Base-by-base conservation (phyloP, 768 basidiomycete genomes). In the Xerocomellus amylosporus region DNA sequence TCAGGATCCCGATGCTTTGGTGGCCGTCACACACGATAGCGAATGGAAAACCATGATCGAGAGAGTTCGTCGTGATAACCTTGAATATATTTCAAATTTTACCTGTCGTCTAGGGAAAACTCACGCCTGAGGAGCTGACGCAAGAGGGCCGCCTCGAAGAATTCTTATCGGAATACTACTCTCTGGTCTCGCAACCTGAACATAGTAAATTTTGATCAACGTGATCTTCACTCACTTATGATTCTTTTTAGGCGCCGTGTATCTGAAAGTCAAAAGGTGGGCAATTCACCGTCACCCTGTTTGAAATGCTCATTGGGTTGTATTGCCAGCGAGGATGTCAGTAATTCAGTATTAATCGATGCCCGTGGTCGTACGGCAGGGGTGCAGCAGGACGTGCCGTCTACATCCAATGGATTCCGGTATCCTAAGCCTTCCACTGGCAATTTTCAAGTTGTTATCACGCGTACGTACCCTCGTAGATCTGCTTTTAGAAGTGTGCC, bases 21-120 rank as follows among this genome's bases (percentile, higher is more conserved):
- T 58, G 17, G 57, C 53, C 6, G 9, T 60, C 20, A 52, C 57
- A 1, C 59, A 60, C 38, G 56, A 59, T 36, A 41, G 9, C 0
- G 46, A 51, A 17, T 59, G 57, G 56, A 53, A 51, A 2, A 5
- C 7, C 8, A 30, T 58, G 49, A 17, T 60, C 5, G 33, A 54
- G 19, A 31, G 10, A 13, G 56, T 58, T 8, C 4, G 31, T 48
- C 4, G 5, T 44, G 26, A n/a, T 45, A 8, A 7, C 17, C 14
- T 12, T 45, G 28, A 28, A 28, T 28, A 10, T 13, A 31, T 31
- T 19, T 2, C n/a, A n/a, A n/a, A n/a, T 19, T 17, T 28, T 40
- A 49, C 13, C n/a, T 22, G 8, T 24, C 2, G 1, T 26, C 14
- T 28, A 57, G 56, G n/a, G 36, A 20, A 33, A 48, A 49, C 7